Base-by-base conservation (phyloP, 306 rosid genomes). In the Sophora flavescens region DNA sequence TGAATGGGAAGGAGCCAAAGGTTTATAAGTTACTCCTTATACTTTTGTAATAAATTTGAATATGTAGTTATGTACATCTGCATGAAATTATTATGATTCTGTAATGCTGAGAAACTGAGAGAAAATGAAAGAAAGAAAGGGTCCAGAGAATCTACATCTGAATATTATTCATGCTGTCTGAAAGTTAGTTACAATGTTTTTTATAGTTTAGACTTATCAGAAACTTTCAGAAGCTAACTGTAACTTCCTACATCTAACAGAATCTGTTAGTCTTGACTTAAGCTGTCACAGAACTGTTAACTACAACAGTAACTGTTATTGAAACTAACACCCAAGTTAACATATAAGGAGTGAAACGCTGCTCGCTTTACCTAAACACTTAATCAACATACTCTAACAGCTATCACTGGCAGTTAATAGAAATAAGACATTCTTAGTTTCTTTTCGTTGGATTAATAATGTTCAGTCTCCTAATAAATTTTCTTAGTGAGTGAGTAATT, bases 1-100 rank as follows among this genome's bases (percentile, higher is more conserved):
- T 96, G 89, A 88, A 96, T 62, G 99, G 99, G 75, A 92, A 86
- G 84, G 99, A 96, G 66, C 99, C 99, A 63, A 96, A 96, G 99
- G 98, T 96, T 81, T 79, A 85, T 39, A 77, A 72, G 75, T 75
- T 66, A 63, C 69, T 77, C 45, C 60, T 63, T 38, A 28, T 72
- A 57, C 64, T 54, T 65, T 48, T 70, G 47, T 82, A 48, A 53
- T 70, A 70, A 65, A 69, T 63, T 68, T 39, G 48, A 75, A 38
- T 32, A 42, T 11, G 10, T 9, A 44, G n/a, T 44, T 44, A 44
- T 44, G 3, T 39, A 61, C 70, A 76, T 60, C 18, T 66, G 5
- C 48, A 7, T 68, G 59, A 72, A 69, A 35, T 51, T 63, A 61
- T 44, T 44, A 10, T 9, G 14, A 44, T 10, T 42, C 14, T 44